Conservation (phyloP, 352 stramenopile species). For the Peronosclerospora sorghi region DNA sequence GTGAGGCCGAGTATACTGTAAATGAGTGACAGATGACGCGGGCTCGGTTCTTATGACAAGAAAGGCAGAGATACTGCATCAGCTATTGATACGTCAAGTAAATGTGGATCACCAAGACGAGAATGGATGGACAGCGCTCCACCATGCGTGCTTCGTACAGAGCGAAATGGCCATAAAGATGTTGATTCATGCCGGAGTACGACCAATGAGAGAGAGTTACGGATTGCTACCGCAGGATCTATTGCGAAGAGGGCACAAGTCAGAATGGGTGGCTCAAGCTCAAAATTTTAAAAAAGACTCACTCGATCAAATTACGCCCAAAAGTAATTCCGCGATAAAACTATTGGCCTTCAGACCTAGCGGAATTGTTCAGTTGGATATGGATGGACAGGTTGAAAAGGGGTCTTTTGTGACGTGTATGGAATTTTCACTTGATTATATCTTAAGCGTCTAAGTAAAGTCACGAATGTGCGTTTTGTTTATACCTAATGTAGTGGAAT, state of each 20-base stretch:
- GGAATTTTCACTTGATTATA: background rate
- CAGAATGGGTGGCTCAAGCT: conserved; percentile 52
- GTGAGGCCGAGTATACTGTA: conserved; percentile 9
- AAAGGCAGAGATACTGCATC: conserved; percentile 61
- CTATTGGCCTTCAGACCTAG: conserved; percentile 70
- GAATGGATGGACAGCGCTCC: conserved; percentile 73
- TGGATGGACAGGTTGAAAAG: conserved; percentile 77
- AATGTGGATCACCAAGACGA: conserved; percentile 78
- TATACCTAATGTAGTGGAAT: conserved; percentile 44
- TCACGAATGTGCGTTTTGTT: background rate
- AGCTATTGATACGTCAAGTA: conserved; percentile 57
- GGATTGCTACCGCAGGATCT: conserved; percentile 73
- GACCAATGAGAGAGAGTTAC: conserved; percentile 57
- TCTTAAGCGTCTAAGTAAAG: background rate
- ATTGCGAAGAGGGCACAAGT: conserved; percentile 51
- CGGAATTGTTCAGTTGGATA: conserved; percentile 73
- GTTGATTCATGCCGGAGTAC: conserved; percentile 58
- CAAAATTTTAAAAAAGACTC: conserved; percentile 70
- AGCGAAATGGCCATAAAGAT: conserved; percentile 61
- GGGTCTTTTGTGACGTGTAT: conserved; percentile 71
- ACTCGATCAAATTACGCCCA: conserved; percentile 54
- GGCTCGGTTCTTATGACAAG: conserved; percentile 51
- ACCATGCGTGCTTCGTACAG: conserved; percentile 72
- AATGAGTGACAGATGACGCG: conserved; percentile 39
- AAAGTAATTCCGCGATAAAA: conserved; percentile 55